Conservation (phyloP, 1,139 yeast species). For the Kurtzmaniella quercitrusa region DNA sequence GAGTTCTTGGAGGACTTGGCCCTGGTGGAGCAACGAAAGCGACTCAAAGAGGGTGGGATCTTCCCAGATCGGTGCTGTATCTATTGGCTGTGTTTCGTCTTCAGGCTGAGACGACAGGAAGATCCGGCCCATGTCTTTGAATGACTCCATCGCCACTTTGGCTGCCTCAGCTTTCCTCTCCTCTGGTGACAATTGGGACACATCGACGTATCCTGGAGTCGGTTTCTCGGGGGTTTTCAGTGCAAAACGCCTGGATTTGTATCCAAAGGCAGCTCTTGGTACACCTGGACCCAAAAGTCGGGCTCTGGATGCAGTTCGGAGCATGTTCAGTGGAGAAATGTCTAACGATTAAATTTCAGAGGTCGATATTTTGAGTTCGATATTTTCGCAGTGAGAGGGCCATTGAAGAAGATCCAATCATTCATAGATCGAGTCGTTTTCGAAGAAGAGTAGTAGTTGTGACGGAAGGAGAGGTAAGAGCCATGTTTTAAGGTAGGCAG, state of each 20-base stretch:
- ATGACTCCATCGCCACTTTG: slow-evolving; percentile 37
- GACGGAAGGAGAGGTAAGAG: no score
- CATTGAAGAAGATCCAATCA: no score
- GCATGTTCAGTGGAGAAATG: neutral
- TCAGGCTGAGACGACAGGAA: slow-evolving; percentile 27
- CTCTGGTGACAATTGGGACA: slow-evolving; percentile 10
- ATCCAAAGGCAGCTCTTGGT: neutral
- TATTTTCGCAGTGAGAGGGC: no score
- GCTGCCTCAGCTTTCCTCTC: slow-evolving; percentile 33
- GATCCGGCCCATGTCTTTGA: slow-evolving; percentile 39
- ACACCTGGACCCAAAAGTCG: neutral
- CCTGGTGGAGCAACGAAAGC: slow-evolving; percentile 52
- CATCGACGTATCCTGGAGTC: slow-evolving; percentile 4
- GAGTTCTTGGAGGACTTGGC: slow-evolving; percentile 51
- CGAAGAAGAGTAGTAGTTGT: no score
- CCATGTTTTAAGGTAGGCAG: no score
- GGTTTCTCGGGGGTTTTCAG: neutral
- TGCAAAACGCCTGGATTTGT: neutral
- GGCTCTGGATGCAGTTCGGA: neutral
- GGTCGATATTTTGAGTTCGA: neutral
- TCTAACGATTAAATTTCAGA: neutral
- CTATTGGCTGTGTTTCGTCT: slow-evolving; percentile 48
- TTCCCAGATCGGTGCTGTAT: slow-evolving; percentile 46
- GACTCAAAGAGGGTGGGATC: slow-evolving; percentile 42
- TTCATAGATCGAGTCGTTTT: no score